Evolutionary conservation across 352 stramenopile species (phyloP).

Genomic region (Phytophthora quininea): DNA sequence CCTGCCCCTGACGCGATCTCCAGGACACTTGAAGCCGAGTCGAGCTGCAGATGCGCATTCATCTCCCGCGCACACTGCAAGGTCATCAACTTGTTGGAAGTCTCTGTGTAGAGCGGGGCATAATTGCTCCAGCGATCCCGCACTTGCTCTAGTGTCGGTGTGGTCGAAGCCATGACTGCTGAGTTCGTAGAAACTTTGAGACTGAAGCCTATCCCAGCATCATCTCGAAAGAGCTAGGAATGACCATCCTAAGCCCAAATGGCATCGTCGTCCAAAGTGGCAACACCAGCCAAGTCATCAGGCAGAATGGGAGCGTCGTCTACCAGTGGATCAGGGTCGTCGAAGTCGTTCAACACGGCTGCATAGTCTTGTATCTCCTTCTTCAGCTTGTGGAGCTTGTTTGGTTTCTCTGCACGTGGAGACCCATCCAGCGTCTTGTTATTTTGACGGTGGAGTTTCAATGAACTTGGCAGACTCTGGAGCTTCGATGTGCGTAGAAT

Average conservation of each 20-base stretch:
- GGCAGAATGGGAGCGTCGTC: constrained; percentile 54
- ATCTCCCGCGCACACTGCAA: constrained; percentile 35
- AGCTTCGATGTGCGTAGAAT: constrained; percentile 10
- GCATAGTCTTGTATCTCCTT: not conserved
- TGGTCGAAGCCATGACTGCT: not conserved
- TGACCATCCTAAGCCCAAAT: constrained; percentile 1
- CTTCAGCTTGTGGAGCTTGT: constrained; percentile 8
- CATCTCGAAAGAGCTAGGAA: no score
- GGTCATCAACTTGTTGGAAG: constrained; percentile 39
- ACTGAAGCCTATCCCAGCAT: not conserved
- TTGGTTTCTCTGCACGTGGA: not conserved
- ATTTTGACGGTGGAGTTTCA: not conserved
- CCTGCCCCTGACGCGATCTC: constrained; percentile 45
- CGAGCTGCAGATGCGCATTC: constrained; percentile 43
- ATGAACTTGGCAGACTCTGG: constrained; percentile 6
- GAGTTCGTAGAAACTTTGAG: not conserved
- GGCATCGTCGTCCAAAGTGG: constrained; percentile 24
- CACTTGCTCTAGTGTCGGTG: constrained; percentile 2
- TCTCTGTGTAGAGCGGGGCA: constrained; percentile 35
- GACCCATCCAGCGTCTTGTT: not conserved
- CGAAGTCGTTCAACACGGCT: constrained; percentile 54
- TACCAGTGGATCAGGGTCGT: constrained; percentile 65
- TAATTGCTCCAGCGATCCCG: constrained; percentile 32
- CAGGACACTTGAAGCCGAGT: constrained; percentile 29
- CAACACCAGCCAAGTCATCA: constrained; percentile 46